Evolutionary conservation across 495 filamentous ascomycete genomes (phyloP).

Genomic region (Aspergillus wentii): DNA sequence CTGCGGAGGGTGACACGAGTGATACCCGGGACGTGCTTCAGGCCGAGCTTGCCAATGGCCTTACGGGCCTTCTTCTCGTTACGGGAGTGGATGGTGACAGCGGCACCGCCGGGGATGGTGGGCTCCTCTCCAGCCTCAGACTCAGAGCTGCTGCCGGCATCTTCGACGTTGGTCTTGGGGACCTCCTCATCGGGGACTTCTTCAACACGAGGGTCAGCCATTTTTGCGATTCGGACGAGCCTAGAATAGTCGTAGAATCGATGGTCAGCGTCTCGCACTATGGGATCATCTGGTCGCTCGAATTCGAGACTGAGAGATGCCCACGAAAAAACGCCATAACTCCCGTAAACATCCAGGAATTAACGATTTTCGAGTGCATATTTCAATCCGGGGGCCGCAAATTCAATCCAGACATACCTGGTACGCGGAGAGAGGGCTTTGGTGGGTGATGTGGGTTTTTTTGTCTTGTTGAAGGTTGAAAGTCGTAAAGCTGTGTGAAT

Average conservation of each 20-base stretch:
- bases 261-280: conserved; percentile 16
- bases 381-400: conserved; percentile 13
- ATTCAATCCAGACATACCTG: conserved; percentile 34
- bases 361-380: conserved; percentile 19
- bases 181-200: conserved; percentile 84
- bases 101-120: conserved; percentile 77
- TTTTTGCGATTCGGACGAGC: conserved; percentile 47
- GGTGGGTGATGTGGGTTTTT: conserved; percentile 37
- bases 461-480: conserved; percentile 35
- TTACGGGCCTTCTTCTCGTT: conserved; percentile 99
- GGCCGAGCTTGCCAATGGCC: conserved; percentile 94
- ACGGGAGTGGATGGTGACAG: conserved; percentile 88
- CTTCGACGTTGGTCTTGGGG: conserved; percentile 72
- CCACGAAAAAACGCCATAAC: conserved; percentile 17
- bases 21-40: conserved; percentile 95
- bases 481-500: conserved; percentile 42
- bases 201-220: conserved; percentile 97
- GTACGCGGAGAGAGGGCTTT: conserved; percentile 27
- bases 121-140: conserved; percentile 67
- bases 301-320: too few relatives aligned
- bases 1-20: conserved; percentile 95
- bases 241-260: conserved; percentile 17
- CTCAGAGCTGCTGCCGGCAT: conserved; percentile 74
- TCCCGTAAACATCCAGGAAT: conserved; percentile 26
- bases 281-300: too few relatives aligned